Conservation (phyloP, 169 alveolate species). For the Plasmodium inui region DNA sequence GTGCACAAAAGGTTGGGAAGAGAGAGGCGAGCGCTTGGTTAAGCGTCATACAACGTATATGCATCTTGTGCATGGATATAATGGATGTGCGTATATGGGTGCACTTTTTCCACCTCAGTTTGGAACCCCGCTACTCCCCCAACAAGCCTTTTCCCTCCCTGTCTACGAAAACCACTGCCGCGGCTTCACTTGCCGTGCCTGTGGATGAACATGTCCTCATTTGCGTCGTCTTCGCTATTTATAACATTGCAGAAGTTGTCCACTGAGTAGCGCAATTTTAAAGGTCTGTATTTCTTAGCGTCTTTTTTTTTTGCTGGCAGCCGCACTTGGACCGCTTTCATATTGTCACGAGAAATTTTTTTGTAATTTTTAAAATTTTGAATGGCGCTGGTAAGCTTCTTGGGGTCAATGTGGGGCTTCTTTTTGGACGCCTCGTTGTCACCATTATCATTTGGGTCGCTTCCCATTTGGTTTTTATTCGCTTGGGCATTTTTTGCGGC, state of each 20-base stretch:
- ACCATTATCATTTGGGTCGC: background rate
- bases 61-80: background rate
- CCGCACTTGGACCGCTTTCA: background rate
- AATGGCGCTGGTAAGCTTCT: slow-evolving; percentile 19
- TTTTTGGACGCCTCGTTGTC: background rate
- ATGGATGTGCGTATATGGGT: background rate
- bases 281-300: background rate
- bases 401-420: slow-evolving; percentile 32
- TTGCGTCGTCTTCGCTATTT: slow-evolving; percentile 61
- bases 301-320: background rate
- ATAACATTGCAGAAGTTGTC: slow-evolving; percentile 50
- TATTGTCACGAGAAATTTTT: background rate
- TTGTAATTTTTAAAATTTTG: slow-evolving; percentile 41
- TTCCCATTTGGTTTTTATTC: background rate
- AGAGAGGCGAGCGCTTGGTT: background rate
- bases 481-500: background rate
- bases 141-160: background rate
- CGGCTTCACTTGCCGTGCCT: background rate
- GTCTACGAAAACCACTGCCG: background rate
- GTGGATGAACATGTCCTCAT: slow-evolving; percentile 28
- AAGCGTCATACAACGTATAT: too few relatives aligned
- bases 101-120: background rate
- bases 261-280: slow-evolving; percentile 26
- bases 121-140: background rate
- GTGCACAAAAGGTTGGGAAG: background rate